These are phyloP conservation scores for Penicillium alfredii DNA, from an alignment of 495 filamentous ascomycete genomes.

Conservation along the genomic window DNA sequence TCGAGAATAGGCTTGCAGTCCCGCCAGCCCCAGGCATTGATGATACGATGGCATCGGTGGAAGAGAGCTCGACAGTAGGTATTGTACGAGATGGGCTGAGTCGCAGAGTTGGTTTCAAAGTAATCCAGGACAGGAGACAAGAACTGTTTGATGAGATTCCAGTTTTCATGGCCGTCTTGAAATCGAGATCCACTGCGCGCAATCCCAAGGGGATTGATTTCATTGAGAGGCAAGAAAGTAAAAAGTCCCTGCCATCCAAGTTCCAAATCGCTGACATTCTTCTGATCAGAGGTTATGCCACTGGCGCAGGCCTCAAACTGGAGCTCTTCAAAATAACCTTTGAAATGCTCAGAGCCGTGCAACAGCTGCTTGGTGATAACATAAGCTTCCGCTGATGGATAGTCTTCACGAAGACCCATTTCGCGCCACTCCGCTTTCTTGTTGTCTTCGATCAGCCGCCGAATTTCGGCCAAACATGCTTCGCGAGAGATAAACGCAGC, in stretches of 20 bases:
- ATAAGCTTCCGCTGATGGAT: constrained; percentile 56
- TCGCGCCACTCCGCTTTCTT: constrained; percentile 51
- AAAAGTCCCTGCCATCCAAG: constrained; percentile 68
- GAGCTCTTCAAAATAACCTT: constrained; percentile 39
- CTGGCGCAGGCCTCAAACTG: constrained; percentile 41
- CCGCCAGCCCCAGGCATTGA: constrained; percentile 80
- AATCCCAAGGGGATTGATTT: constrained; percentile 66
- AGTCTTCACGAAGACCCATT: constrained; percentile 56
- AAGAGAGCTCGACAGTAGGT: constrained; percentile 71
- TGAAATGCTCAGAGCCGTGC: constrained; percentile 29
- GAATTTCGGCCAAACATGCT: constrained; percentile 46
- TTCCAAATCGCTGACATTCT: constrained; percentile 58
- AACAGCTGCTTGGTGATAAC: constrained; percentile 60
- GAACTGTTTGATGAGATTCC: constrained; percentile 62
- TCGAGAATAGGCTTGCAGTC: constrained; percentile 73
- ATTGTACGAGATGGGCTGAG: constrained; percentile 63
- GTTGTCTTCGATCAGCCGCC: constrained; percentile 57
- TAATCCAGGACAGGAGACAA: constrained; percentile 57
- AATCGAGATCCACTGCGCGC: constrained; percentile 52
- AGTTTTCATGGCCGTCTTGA: constrained; percentile 55
- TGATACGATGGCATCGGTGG: constrained; percentile 70
- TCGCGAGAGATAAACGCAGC: constrained; percentile 34
- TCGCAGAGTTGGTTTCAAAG: constrained; percentile 51
- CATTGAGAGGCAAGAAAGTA: constrained; percentile 65
- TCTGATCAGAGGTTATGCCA: constrained; percentile 11